Base-by-base conservation (phyloP, 441 rosid genomes). In the Cnidoscolus chayamansa region DNA sequence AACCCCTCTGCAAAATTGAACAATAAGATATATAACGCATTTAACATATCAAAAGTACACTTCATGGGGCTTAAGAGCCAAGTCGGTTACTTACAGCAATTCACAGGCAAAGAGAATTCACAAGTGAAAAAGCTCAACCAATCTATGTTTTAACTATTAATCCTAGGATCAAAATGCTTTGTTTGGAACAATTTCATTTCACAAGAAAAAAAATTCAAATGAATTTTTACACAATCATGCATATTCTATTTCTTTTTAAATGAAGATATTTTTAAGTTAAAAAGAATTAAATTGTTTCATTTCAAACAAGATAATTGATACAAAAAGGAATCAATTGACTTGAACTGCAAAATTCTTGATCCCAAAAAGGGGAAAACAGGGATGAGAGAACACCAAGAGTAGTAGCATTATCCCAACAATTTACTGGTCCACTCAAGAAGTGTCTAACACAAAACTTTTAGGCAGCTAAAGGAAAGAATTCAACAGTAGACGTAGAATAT, bases 1-100 rank as follows among this genome's bases (percentile, higher is more conserved):
- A 95, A 65, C 90, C 91, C 81, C 99, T 84, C 98, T 95, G 89
- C 79, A 65, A 51, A 74, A 75, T 55, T 65, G 12, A 17, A 67
- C 45, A 48, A 4, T 58, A 51, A 37, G 35, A 20, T 10, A 43
- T 12, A 35, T 54, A 47, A 62, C 2, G 54, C 20, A 43, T 12
- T 9, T 37, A 40, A 53, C n/a, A 72, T 20, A 13, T 19, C 35
- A 3, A 17, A 25, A 62, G 65, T 63, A 57, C 31, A 70, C 35
- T 45, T 54, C 30, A 67, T 35, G 35, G 19, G 37, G 1, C 10
- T 15, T 43, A 66, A 59, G n/a, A 13, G 48, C 1, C 25, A 6
- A 56, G 31, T 31, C 35, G 57, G 67, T 48, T 59, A 4, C 63
- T 48, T 59, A 8, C 47, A 57, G 45, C 47, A 65, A 64, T 17